Percentiles rank a stretch among this genome's conserved stretches.
These are phyloP conservation scores for Saccharomyces uvarum DNA, from an alignment of 1,139 yeast species.

Conservation along the genomic window DNA sequence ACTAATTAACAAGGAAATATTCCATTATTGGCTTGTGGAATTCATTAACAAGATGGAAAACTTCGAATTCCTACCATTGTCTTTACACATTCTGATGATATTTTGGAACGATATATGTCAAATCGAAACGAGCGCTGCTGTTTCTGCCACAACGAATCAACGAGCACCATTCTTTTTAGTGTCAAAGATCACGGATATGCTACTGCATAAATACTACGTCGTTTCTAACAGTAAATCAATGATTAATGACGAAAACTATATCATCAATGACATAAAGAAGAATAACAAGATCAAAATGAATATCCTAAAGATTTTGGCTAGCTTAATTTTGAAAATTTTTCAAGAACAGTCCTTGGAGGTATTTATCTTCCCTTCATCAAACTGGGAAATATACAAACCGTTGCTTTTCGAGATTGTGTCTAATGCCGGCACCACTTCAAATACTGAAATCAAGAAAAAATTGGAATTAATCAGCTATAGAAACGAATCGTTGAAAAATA, in stretches of 20 bases:
- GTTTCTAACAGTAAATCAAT: constrained; percentile 29
- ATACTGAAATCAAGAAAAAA: constrained; percentile 39
- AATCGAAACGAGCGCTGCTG: constrained; percentile 2
- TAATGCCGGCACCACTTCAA: constrained; percentile 29
- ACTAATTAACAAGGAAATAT: constrained; percentile 53
- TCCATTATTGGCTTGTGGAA: constrained; percentile 56
- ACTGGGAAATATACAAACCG: constrained; percentile 58
- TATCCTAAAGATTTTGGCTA: constrained; percentile 28
- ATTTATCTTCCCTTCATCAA: constrained; percentile 59
- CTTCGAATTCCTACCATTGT: constrained; percentile 41
- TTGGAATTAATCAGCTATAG: constrained; percentile 56
- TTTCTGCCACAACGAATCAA: constrained; percentile 4
- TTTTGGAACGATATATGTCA: constrained; percentile 60
- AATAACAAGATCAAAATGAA: constrained; percentile 29
- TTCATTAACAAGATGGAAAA: constrained; percentile 44
- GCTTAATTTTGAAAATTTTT: constrained; percentile 44
- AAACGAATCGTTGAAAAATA: constrained; percentile 64
- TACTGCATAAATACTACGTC: constrained; percentile 37
- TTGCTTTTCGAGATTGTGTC: constrained; percentile 40
- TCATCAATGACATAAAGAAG: constrained; percentile 35
- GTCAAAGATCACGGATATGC: constrained; percentile 51
- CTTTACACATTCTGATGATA: constrained; percentile 51
- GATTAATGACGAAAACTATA: constrained; percentile 33
- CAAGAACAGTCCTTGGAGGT: constrained; percentile 50
- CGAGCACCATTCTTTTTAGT: constrained; percentile 36